Percentiles rank a stretch among this genome's conserved stretches.
These are phyloP conservation scores for Kodamaea kaohsiungensis DNA, from an alignment of 805 yeast species.

Conservation along the genomic window DNA sequence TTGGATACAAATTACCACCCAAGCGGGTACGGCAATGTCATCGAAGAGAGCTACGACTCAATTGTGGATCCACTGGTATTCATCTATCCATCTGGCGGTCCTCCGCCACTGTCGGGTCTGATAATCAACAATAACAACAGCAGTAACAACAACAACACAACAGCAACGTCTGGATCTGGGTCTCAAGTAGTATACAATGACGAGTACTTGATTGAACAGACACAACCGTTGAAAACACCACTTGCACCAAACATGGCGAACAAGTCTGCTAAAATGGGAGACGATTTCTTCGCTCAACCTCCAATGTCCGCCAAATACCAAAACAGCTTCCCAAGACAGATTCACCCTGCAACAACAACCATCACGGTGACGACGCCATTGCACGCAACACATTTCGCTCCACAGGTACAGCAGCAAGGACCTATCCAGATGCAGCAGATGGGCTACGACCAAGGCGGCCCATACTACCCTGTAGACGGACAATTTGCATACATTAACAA, in stretches of 20 bases:
- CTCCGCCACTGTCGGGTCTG: neutral
- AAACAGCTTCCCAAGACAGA: slow-evolving; percentile 18
- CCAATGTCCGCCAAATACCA: slow-evolving; percentile 30
- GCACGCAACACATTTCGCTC: slow-evolving; percentile 8
- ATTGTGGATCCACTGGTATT: slow-evolving; percentile 23
- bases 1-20: slow-evolving; percentile 23
- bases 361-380: slow-evolving; percentile 9
- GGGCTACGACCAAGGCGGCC: slow-evolving; percentile 5
- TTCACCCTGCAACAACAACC: slow-evolving; percentile 6
- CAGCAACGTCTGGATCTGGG: slow-evolving; percentile 14
- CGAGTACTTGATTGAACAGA: slow-evolving; percentile 53
- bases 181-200: slow-evolving; percentile 43
- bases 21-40: slow-evolving; percentile 10
- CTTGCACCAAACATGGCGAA: slow-evolving; percentile 11
- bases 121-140: neutral
- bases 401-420: slow-evolving; percentile 6
- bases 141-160: neutral
- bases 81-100: slow-evolving; percentile 16
- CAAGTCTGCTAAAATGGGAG: slow-evolving; percentile 14
- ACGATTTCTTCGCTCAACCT: slow-evolving; percentile 22
- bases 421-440: slow-evolving; percentile 6
- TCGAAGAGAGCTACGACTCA: slow-evolving; percentile 20
- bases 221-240: slow-evolving; percentile 45
- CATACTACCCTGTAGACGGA: slow-evolving; percentile 5
- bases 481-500: slow-evolving; percentile 7